phyloP scores from a whole-genome alignment of 2,329 filamentous ascomycete genomes.

The Bipolaris bicolor region DNA sequence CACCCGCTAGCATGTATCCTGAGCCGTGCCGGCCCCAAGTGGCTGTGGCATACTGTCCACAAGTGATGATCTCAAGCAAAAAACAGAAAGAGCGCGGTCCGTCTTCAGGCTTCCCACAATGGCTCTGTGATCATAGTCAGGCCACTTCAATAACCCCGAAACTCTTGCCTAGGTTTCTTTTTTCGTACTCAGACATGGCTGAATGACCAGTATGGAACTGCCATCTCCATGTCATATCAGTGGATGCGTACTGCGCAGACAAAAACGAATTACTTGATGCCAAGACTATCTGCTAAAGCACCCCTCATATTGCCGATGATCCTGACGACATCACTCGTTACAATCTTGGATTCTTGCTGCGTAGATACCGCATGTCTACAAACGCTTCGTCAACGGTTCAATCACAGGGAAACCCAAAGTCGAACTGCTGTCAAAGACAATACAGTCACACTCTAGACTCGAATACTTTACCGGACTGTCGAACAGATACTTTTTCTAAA shows the following conservation, averaged over 20 bases:
- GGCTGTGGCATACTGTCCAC: not conserved
- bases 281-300: not conserved
- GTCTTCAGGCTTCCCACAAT: not conserved
- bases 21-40: not conserved
- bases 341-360: not conserved
- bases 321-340: not conserved
- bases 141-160: not conserved
- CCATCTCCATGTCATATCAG: not conserved
- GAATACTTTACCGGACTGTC: not conserved
- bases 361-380: not conserved
- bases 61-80: not conserved
- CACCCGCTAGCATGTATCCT: not conserved
- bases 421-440: not conserved
- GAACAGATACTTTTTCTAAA: not conserved
- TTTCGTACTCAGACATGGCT: not conserved
- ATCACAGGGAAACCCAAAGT: not conserved
- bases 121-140: not conserved
- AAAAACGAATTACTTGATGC: not conserved
- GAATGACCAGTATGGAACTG: not conserved
- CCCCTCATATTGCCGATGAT: slow-evolving; percentile 2
- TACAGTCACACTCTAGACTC: not conserved
- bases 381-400: not conserved
- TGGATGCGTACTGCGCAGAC: not conserved
- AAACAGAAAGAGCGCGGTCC: slow-evolving; percentile 2
- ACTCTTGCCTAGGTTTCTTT: not conserved